Evolutionary conservation across 1,284 basidiomycete genomes (phyloP), one percentile per base, ranked within the genome.

Genomic region (Trametes sp.): DNA sequence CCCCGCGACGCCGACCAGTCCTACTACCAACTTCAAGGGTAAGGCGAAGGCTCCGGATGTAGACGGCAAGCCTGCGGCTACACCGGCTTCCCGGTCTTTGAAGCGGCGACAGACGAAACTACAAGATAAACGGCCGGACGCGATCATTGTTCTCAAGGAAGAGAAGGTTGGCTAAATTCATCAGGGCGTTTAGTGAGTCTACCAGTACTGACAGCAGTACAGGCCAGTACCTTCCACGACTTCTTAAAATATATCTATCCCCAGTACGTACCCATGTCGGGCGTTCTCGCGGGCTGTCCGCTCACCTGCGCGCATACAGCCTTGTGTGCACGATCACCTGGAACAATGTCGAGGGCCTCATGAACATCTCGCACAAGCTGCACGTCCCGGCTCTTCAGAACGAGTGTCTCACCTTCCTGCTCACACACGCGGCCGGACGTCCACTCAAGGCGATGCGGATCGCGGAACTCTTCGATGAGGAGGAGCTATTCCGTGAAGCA

Each of bases 381-480:
- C 91, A 92, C 69, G 91, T 95, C 8, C 88, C 92, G 0, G 81
- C 90, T 0, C 82, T 98, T 35, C 89, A 94, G 71, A 84, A 84
- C 44, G 87, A 94, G 70, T 96, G 94, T 73, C 83, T 93, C 36
- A 87, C 85, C 9, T 98, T 97, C 76, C 84, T 98, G 41, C 84
- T 96, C 57, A 93, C 94, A 0, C 94, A 96, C 70, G 95, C 95
- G 0, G 94, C 95, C 0, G 95, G 95, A 0, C 87, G 87, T 57
- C 95, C 95, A 0, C 92, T 96, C 72, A 92, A 95, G 74, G 94
- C 95, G 1, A 89, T 97, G 84, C 86, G 89, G 36, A 93, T 97
- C 48, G 94, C 95, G 0, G 95, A 96, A 71, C 80, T 92, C 19
- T 94, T 95, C 69, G 87, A 88, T 64, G 92, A 95, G 71, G 91